Base-by-base conservation (phyloP, 106 monocot species). In the Narthecium ossifragum region DNA sequence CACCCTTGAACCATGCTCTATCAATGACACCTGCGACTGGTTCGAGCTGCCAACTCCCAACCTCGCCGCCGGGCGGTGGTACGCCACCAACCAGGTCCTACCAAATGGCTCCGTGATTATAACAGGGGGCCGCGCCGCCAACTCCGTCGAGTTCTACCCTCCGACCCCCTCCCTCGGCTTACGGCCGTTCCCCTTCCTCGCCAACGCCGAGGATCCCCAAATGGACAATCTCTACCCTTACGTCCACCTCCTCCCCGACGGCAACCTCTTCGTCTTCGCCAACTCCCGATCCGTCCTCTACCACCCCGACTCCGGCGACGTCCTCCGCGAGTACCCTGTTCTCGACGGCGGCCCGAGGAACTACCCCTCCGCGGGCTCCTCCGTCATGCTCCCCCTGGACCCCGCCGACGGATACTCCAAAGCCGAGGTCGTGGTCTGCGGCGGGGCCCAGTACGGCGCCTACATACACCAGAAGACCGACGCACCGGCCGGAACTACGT, bases 161-260 rank as follows among this genome's bases (percentile, higher is more conserved):
- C 76, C 75, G 2, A 27, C 34, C 13, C 48, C 55, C 2, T 14
- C 8, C 33, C 21, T 12, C 2, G 43, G 64, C 0, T 18, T 57
- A 13, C 62, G 47, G 9, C 38, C 20, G 4, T 77, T 92, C 59
- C 72, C 67, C 6, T 83, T 92, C 64, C 70, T 92, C 21, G 51
- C 57, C 32, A 62, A 72, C 12, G 67, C 69, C 22, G 53, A 13
- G 20, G 92, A 92, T 51, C 39, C 60, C 29, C 73, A 74, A 65
- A 58, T 76, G 72, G 88, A 83, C 72, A 88, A 88, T 56, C 70
- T 88, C 49, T 88, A 88, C 51, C 88, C 82, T 0, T 88, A 82
- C 54, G 74, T 93, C 64, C 88, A 93, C 73, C 87, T 93, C 50
- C 71, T 78, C 60, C 88, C 92, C 33, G 81, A 82, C 60, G 93